phyloP scores from a whole-genome alignment of 306 rosid species.

The Fragaria ananassa region DNA sequence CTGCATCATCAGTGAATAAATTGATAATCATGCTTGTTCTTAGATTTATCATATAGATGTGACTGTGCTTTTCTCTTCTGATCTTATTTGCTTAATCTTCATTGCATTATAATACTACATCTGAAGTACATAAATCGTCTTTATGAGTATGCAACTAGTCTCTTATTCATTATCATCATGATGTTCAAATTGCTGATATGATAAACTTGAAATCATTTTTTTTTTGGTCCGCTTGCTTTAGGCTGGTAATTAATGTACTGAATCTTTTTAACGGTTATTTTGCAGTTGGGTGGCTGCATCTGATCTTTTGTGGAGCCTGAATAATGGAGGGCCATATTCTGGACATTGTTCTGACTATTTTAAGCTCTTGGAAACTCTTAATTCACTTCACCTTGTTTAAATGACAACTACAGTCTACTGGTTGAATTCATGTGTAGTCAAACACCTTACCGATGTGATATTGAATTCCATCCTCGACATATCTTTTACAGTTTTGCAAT shows the following conservation, averaged over 20 bases:
- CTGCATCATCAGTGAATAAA: neutral
- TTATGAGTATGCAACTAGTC: neutral
- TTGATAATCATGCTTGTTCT: neutral
- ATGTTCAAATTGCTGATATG: constrained; percentile 4
- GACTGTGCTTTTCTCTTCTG: neutral
- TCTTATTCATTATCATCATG: neutral
- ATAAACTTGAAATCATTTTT: neutral
- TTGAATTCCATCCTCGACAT: constrained; percentile 12
- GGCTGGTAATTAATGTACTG: constrained; percentile 11
- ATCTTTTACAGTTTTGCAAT: constrained; percentile 1
- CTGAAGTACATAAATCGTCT: neutral
- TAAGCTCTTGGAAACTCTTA: constrained; percentile 16
- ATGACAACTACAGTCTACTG: constrained; percentile 9
- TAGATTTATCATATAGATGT: neutral
- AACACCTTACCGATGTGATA: constrained; percentile 12
- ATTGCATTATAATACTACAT: neutral
- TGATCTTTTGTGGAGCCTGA: constrained; percentile 33
- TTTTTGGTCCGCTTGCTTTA: neutral
- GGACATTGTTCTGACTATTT: constrained; percentile 1
- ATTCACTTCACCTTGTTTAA: constrained; percentile 13
- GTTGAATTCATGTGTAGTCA: constrained; percentile 15
- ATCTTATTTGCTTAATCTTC: neutral
- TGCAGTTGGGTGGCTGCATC: constrained; percentile 81
- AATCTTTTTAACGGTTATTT: constrained; percentile 20
- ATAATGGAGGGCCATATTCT: constrained; percentile 14